Evolutionary conservation across 2,329 filamentous ascomycete species (phyloP).

Genomic region (Colletotrichum lini): DNA sequence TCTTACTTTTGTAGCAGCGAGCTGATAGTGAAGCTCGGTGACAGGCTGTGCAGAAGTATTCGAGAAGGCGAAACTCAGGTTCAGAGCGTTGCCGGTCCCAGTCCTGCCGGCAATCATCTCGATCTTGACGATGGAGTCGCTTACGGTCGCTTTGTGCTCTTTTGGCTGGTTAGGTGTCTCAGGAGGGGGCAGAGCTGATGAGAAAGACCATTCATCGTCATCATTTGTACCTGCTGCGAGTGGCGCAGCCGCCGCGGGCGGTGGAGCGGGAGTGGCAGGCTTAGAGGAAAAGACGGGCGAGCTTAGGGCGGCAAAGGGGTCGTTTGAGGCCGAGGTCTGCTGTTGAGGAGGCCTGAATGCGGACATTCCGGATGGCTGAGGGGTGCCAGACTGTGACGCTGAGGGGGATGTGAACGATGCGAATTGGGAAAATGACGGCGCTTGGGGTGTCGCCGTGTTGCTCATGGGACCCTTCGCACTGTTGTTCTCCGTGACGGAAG

Average conservation of each 20-base stretch:
- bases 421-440: conserved; percentile 68
- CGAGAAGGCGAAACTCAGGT: conserved; percentile 84
- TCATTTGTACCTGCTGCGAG: conserved; percentile 60
- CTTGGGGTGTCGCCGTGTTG: conserved; percentile 52
- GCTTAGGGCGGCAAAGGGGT: conserved; percentile 63
- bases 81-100: conserved; percentile 70
- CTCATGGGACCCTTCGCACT: conserved; percentile 63
- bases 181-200: conserved; percentile 82
- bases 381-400: conserved; percentile 67
- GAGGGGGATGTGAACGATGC: conserved; percentile 68
- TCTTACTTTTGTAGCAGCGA: conserved; percentile 91
- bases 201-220: conserved; percentile 96
- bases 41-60: conserved; percentile 82
- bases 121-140: conserved; percentile 79
- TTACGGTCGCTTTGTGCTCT: conserved; percentile 76
- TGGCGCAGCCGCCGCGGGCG: conserved; percentile 45
- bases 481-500: conserved; percentile 73
- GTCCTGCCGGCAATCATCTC: conserved; percentile 79
- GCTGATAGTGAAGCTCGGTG: conserved; percentile 87
- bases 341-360: conserved; percentile 61
- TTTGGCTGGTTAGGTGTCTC: conserved; percentile 67
- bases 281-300: conserved; percentile 57
- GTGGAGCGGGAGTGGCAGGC: conserved; percentile 52
- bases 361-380: conserved; percentile 64
- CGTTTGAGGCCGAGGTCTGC: conserved; percentile 55